These are phyloP conservation scores for Exophiala viscosa DNA, from an alignment of 2,329 filamentous ascomycete species.

Conservation along the genomic window DNA sequence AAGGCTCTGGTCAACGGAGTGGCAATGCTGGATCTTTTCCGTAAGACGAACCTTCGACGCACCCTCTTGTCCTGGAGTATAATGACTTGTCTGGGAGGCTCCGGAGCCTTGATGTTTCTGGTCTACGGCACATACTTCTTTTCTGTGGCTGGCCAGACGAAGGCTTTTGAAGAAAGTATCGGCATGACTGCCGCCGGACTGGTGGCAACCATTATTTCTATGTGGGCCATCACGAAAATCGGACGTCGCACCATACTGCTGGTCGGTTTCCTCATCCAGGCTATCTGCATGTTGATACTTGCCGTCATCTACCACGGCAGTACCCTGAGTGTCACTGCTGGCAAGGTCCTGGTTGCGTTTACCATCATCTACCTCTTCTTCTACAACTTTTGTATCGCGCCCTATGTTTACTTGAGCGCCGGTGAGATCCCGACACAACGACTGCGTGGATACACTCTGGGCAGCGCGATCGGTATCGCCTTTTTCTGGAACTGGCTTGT, in stretches of 20 bases:
- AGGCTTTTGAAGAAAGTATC: slow-evolving; percentile 49
- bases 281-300: slow-evolving; percentile 7
- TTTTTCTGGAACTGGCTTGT: slow-evolving; percentile 56
- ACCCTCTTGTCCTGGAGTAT: slow-evolving; percentile 48
- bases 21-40: slow-evolving; percentile 47
- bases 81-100: slow-evolving; percentile 50
- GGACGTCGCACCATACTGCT: slow-evolving; percentile 45
- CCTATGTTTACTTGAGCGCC: slow-evolving; percentile 55
- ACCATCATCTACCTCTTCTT: slow-evolving; percentile 36
- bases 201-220: slow-evolving; percentile 47
- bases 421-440: slow-evolving; percentile 57
- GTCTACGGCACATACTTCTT: slow-evolving; percentile 31
- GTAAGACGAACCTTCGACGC: slow-evolving; percentile 49
- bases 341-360: slow-evolving; percentile 34
- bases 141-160: slow-evolving; percentile 41
- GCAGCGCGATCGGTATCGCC: slow-evolving; percentile 51
- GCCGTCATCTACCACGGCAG: slow-evolving; percentile 3
- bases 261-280: slow-evolving; percentile 35
- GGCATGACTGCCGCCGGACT: slow-evolving; percentile 50
- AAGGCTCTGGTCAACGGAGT: slow-evolving; percentile 32
- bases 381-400: slow-evolving; percentile 40
- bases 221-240: slow-evolving; percentile 47
- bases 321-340: slow-evolving; percentile 39
- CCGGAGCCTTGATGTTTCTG: slow-evolving; percentile 51
- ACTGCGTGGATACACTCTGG: slow-evolving; percentile 56